These are phyloP conservation scores for Mariannaea sp. DNA, from an alignment of 2,329 filamentous ascomycete genomes.

Conservation along the genomic window DNA sequence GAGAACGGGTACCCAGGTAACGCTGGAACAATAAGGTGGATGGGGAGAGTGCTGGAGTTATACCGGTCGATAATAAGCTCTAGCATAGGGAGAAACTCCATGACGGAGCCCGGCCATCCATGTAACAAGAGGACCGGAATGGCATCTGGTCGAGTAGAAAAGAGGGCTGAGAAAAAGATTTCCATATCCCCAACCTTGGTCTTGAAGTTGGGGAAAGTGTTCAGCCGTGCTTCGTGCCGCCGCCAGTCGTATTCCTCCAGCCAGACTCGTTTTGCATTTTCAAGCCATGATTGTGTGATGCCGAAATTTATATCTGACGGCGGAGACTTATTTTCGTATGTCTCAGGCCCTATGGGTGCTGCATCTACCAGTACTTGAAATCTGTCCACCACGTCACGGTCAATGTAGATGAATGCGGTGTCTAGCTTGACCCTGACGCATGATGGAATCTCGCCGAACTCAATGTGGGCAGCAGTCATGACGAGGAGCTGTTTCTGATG, in stretches of 20 bases:
- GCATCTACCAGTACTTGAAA: too few species aligned
- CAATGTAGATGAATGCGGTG: too few species aligned
- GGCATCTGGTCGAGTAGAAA: conserved; percentile 55
- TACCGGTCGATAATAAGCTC: conserved; percentile 53
- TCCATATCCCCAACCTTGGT: not conserved
- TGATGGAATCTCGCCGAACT: too few species aligned
- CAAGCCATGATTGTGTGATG: not conserved
- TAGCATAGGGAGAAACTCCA: conserved; percentile 61
- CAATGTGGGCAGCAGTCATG: too few species aligned
- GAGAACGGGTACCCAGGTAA: conserved; percentile 60
- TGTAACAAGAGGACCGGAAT: conserved; percentile 58
- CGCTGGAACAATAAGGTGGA: conserved; percentile 61
- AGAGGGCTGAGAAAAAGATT: conserved; percentile 61
- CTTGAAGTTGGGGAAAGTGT: conserved; percentile 3
- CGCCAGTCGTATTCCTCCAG: conserved; percentile 3
- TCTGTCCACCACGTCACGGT: too few species aligned
- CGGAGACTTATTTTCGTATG: too few species aligned
- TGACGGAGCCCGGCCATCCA: conserved; percentile 59
- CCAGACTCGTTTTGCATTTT: not conserved
- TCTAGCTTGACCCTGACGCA: too few species aligned
- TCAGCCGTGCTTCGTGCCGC: not conserved
- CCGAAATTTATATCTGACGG: too few species aligned
- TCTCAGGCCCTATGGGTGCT: too few species aligned
- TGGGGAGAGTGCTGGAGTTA: conserved; percentile 56
- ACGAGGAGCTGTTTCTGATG: too few species aligned